phyloP scores from a whole-genome alignment of 2,329 filamentous ascomycete species.

The Tolypocladium amazonense region DNA sequence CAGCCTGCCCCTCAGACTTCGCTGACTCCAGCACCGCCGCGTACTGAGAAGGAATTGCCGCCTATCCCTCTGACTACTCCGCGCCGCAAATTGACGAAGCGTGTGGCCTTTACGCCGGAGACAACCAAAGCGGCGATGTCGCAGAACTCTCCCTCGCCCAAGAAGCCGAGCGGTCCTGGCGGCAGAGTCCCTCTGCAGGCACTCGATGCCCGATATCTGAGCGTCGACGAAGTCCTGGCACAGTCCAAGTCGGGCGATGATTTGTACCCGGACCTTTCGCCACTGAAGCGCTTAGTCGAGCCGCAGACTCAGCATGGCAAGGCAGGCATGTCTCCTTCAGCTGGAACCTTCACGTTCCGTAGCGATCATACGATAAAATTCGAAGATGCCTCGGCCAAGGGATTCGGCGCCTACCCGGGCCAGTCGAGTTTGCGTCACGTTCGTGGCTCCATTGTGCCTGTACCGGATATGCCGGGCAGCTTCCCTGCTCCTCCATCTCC shows the following conservation, averaged over 20 bases:
- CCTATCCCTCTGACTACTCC: constrained; percentile 51
- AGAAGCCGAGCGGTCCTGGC: constrained; percentile 37
- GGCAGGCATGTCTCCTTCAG: constrained; percentile 27
- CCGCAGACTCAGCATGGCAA: constrained; percentile 12
- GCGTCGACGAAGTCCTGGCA: constrained; percentile 15
- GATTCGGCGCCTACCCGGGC: constrained; percentile 47
- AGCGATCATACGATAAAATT: constrained; percentile 56
- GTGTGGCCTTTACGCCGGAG: constrained; percentile 69
- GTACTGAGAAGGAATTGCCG: constrained; percentile 41
- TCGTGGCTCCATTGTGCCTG: constrained; percentile 36
- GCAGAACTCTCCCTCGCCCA: constrained; percentile 45
- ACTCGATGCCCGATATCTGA: constrained; percentile 16
- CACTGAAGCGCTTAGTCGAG: constrained; percentile 21
- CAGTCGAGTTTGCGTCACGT: constrained; percentile 52
- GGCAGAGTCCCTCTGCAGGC: constrained; percentile 21
- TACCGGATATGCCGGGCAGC: constrained; percentile 40
- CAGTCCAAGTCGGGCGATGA: constrained; percentile 22
- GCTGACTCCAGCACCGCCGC: constrained; percentile 34
- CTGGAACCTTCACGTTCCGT: constrained; percentile 54
- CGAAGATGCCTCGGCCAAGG: constrained; percentile 31
- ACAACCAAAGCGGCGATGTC: constrained; percentile 39
- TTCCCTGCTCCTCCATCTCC: constrained; percentile 31
- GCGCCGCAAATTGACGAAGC: constrained; percentile 56
- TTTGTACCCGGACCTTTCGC: constrained; percentile 43
- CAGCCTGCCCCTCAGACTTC: constrained; percentile 26